Percentiles rank a stretch among this genome's conserved stretches.
These are phyloP conservation scores for Flueggea neowawraea DNA, from an alignment of 441 rosid species.

Conservation along the genomic window DNA sequence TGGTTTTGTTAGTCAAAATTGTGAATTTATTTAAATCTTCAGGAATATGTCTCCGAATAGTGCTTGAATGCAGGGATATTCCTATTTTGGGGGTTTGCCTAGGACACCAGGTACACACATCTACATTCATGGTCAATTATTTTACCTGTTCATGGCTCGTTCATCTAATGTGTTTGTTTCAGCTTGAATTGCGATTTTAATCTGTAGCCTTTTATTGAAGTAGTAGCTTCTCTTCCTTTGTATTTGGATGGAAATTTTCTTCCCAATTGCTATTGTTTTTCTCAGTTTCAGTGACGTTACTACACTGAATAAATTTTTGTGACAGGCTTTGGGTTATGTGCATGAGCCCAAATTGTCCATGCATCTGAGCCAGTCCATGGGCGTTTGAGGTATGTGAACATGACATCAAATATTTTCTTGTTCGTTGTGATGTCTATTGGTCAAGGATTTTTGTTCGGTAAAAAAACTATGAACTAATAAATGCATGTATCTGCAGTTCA, in stretches of 20 bases:
- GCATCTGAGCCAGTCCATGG: conserved; percentile 98
- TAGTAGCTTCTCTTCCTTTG: neutral
- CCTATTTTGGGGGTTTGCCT: conserved; percentile 96
- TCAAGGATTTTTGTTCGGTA: no score
- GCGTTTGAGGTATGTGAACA: conserved; percentile 70
- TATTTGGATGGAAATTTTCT: neutral
- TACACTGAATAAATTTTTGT: conserved; percentile 14
- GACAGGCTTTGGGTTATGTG: conserved; percentile 89
- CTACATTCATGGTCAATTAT: conserved; percentile 1
- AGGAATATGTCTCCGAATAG: conserved; percentile 90
- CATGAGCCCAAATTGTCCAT: conserved; percentile 85
- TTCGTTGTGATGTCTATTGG: neutral
- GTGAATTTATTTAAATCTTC: conserved; percentile 27
- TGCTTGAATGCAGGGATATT: conserved; percentile 79
- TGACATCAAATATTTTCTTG: conserved; percentile 5
- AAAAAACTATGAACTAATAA: neutral
- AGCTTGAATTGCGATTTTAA: neutral
- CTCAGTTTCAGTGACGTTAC: neutral
- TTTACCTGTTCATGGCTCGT: conserved; percentile 1
- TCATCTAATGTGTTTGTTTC: neutral
- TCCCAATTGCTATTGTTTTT: neutral
- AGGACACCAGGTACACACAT: conserved; percentile 80
- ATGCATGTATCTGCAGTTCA: neutral
- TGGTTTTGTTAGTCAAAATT: conserved; percentile 7
- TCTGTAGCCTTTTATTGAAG: neutral